Evolutionary conservation across 106 monocot genomes (phyloP).

Genomic region (Apostasia ramifera): DNA sequence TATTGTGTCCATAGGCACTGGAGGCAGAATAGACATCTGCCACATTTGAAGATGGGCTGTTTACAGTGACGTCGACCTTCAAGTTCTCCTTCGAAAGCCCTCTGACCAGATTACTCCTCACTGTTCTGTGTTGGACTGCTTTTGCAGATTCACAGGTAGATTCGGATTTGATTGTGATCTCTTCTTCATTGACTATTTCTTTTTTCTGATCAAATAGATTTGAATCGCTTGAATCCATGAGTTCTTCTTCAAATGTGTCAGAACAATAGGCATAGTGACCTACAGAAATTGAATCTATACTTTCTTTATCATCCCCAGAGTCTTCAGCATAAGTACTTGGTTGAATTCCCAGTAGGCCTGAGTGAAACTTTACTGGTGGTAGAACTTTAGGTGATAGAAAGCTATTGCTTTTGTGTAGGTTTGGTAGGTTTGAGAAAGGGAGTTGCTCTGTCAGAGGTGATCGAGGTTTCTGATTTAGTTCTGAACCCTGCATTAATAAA

Average conservation of each 20-base stretch:
- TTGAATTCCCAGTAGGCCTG: constrained; percentile 24
- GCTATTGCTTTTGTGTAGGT: constrained; percentile 17
- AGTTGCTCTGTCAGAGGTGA: constrained; percentile 50
- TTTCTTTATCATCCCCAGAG: constrained; percentile 57
- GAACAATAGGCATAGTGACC: constrained; percentile 43
- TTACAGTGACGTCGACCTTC: constrained; percentile 33
- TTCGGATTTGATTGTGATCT: constrained; percentile 15
- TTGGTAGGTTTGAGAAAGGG: constrained; percentile 11
- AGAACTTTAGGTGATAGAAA: constrained; percentile 38
- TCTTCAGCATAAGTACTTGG: constrained; percentile 11
- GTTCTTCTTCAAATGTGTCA: constrained; percentile 49
- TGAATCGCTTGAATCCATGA: constrained; percentile 38
- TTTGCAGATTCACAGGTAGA: constrained; percentile 8
- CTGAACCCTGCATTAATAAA: constrained; percentile 29
- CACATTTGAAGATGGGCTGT: not conserved
- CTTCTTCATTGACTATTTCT: constrained; percentile 24
- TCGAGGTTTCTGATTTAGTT: constrained; percentile 18
- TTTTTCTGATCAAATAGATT: constrained; percentile 31
- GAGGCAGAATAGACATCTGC: not conserved
- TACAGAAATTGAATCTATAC: constrained; percentile 43
- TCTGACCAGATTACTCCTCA: constrained; percentile 29
- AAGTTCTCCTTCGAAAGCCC: constrained; percentile 64
- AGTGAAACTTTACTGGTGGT: constrained; percentile 37
- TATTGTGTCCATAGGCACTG: not conserved
- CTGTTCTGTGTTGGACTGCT: not conserved